Evolutionary conservation across 106 monocot species (phyloP), one percentile per base, ranked within the genome.

Genomic region (Phalaenopsis equestris): DNA sequence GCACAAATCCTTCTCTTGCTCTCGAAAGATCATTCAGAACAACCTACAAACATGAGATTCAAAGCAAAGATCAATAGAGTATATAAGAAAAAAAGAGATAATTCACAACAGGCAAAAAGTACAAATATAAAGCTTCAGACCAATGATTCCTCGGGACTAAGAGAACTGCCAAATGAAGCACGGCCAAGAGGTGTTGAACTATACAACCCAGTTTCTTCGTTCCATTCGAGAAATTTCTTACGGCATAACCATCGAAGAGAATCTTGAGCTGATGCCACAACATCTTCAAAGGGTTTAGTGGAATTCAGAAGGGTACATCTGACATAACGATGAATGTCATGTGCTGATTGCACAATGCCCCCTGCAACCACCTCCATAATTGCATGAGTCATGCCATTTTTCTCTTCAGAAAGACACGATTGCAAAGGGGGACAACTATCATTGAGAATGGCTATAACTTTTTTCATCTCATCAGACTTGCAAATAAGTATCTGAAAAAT

Each of bases 331-430:
- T 99, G 83, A 77, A 99, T 91, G 79, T 99, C 99, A 79, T 67
- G 91, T 81, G 99, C 93, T 56, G 93, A 93, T 84, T 99, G 99
- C 67, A 99, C 99, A 81, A 94, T 93, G 14, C 99, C 99, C 80
- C 99, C 94, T 86, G 99, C 87, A 83, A 99, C 95, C 81, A 99
- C 99, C 83, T 99, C 99, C 87, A 99, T 85, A 67, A 99, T 95
- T 45, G 99, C 95, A 86, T 99, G 99, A 82, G 91, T 93, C 99
- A 99, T 99, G 73, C 99, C 99, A 90, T 99, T 99, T 93, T 95
- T 95, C 83, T 93, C 94, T 81, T 99, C 99, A 41, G 99, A 91
- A 38, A 99, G 95, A 80, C 99, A 99, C 56, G 99, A 99, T 82
- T 99, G 91, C 82, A 99, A 85, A 6, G 99, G 91, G 21, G 99